phyloP scores from a whole-genome alignment of 148 eudicot genomes.

The Chenopodium album region DNA sequence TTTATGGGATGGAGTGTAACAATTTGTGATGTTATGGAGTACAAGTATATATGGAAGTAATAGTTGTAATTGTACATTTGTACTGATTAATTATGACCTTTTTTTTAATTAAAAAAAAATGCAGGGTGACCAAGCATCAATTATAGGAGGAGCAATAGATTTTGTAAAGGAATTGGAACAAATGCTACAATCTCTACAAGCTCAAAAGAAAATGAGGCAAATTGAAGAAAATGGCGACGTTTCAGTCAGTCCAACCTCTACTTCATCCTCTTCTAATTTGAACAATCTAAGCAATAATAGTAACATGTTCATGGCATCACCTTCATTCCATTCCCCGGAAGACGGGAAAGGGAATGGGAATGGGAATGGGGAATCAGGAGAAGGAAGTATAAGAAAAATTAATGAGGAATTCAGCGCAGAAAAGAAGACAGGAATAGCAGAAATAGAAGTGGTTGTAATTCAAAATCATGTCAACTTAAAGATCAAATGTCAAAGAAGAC shows the following conservation, averaged over 20 bases:
- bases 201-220: slow-evolving; percentile 44
- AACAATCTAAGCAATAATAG: background rate
- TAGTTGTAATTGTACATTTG: too few species aligned
- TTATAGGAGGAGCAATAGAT: slow-evolving; percentile 64
- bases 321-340: slow-evolving; percentile 13
- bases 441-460: slow-evolving; percentile 44
- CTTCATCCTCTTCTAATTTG: slow-evolving; percentile 34
- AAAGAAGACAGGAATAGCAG: slow-evolving; percentile 31
- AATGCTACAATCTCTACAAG: slow-evolving; percentile 46
- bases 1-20: background rate
- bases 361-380: background rate
- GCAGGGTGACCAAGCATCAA: slow-evolving; percentile 68
- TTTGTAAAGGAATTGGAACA: slow-evolving; percentile 63
- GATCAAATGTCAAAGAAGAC: slow-evolving; percentile 41
- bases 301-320: slow-evolving; percentile 27
- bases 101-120: background rate
- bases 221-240: slow-evolving; percentile 32
- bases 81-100: background rate
- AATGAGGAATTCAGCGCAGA: slow-evolving; percentile 37
- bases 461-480: slow-evolving; percentile 56
- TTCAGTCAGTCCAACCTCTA: slow-evolving; percentile 29
- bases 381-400: background rate
- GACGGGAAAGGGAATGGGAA: slow-evolving; percentile 25
- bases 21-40: background rate
- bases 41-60: too few species aligned